A percentile compares a stretch with the other conserved stretches of the same genome.
Conservation (phyloP, 139 green algal species). For the Klebsormidium nitens region DNA sequence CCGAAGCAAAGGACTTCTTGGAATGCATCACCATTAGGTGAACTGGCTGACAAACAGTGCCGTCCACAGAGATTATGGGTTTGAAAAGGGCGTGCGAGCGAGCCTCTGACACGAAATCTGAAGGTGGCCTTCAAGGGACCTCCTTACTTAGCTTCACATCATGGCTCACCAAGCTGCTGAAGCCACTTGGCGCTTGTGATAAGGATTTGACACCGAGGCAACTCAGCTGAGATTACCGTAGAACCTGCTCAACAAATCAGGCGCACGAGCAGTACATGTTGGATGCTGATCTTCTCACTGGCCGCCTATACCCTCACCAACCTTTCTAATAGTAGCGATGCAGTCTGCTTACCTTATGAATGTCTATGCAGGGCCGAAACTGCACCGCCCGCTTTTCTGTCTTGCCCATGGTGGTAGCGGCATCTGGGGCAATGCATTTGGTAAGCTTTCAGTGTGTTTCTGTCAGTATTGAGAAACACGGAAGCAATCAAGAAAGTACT, state of each 20-base stretch:
- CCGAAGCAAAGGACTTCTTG: not conserved
- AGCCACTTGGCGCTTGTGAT: no score
- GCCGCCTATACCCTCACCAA: no score
- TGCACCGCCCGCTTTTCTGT: conserved; percentile 39
- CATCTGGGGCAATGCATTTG: no score
- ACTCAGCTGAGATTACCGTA: not conserved
- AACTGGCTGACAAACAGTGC: not conserved
- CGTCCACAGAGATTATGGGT: not conserved
- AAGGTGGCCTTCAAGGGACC: no score
- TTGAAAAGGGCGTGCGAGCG: not conserved
- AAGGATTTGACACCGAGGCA: not conserved
- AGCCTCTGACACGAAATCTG: not conserved
- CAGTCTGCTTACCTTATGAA: conserved; percentile 78
- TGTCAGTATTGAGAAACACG: no score
- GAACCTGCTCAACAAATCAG: not conserved
- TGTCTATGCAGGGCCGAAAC: conserved; percentile 98
- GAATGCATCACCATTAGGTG: not conserved
- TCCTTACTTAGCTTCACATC: no score
- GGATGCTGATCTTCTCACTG: no score
- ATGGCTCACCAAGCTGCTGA: no score
- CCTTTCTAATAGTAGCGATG: no score
- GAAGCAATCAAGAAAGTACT: no score
- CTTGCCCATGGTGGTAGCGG: no score
- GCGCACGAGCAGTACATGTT: not conserved
- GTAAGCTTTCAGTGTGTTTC: no score